Base-by-base conservation (phyloP, 208 protist species). In the Leishmania braziliensis region DNA sequence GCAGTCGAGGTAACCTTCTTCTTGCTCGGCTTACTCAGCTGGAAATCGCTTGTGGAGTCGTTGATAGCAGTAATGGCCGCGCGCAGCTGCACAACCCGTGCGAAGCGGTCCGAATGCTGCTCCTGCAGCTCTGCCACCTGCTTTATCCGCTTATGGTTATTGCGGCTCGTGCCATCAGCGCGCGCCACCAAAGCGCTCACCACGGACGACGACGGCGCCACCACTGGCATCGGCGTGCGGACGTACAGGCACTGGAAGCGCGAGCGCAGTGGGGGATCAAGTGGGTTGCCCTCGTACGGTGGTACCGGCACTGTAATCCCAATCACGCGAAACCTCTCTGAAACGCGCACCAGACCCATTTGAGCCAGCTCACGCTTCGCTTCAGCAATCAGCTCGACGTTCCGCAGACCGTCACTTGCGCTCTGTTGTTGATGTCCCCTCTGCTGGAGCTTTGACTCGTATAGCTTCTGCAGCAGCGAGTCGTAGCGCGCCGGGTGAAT, bases 281-380 rank as follows among this genome's bases (percentile, higher is more conserved):
- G 92, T 20, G 95, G 93, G 79, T 91, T 96, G 62, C 93, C 95
- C 23, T 93, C 90, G 77, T 93, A 98, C 4, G 84, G 88, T 9
- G 93, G 93, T 66, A 98, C 95, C 1, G 98, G 98, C 12, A 99
- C 91, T 16, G 98, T 98, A 29, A 99, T 88, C 51, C 97, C 98
- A 68, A 99, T 92, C 70, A 99, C 97, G 23, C 95, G 88, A 77
- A 99, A 99, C 66, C 96, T 83, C 63, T 97, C 93, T 29, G 91
- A 93, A 3, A 98, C 96, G 69, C 91, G 91, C 33, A 99, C 82
- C 12, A 99, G 92, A 0, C 95, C 89, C 89, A 96, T 91, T 33
- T 86, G 85, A 23, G 78, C 62, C 53, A 97, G 84, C 66, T 96
- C 86, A 66, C 86, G 82, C 79, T 88, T 84, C 29, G 89, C 92